Evolutionary conservation across 805 yeast genomes (phyloP).

Genomic region (Candida tibetensis): DNA sequence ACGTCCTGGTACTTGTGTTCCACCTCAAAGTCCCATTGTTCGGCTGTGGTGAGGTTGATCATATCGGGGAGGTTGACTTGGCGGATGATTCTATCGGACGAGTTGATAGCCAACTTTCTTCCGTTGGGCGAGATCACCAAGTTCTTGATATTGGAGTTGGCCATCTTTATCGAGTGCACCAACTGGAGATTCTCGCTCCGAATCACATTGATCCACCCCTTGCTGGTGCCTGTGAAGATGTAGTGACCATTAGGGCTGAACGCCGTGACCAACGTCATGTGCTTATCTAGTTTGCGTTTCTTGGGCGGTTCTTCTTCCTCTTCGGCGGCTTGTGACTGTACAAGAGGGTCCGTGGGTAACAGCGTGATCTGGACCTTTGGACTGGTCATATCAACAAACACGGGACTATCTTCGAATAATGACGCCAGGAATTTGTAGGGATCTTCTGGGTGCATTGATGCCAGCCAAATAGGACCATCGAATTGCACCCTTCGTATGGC

Average conservation of each 20-base stretch:
- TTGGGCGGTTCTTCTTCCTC: conserved; percentile 12
- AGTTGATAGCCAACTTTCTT: conserved; percentile 63
- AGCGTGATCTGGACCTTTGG: conserved; percentile 13
- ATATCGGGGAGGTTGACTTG: conserved; percentile 53
- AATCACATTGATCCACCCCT: conserved; percentile 69
- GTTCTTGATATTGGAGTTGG: conserved; percentile 70
- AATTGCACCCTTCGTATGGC: conserved; percentile 48
- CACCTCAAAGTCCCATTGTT: conserved; percentile 54
- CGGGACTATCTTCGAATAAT: conserved; percentile 60
- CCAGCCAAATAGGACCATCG: conserved; percentile 74
- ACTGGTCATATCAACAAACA: conserved; percentile 42
- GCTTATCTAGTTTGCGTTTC: conserved; percentile 21
- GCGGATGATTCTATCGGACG: conserved; percentile 74
- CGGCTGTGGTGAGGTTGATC: conserved; percentile 25
- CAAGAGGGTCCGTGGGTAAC: conserved; percentile 4
- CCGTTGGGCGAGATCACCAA: conserved; percentile 58
- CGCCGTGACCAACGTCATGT: conserved; percentile 46
- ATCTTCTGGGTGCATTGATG: conserved; percentile 51
- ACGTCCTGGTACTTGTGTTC: conserved; percentile 88
- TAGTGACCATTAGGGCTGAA: conserved; percentile 54
- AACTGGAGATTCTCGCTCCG: conserved; percentile 27
- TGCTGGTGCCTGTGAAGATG: conserved; percentile 72
- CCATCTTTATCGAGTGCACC: conserved; percentile 52
- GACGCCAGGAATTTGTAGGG: conserved; percentile 57
- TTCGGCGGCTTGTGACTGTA: background rate